Conservation (phyloP, 139 green algal genomes). For the Tetradesmus lagerheimii region DNA sequence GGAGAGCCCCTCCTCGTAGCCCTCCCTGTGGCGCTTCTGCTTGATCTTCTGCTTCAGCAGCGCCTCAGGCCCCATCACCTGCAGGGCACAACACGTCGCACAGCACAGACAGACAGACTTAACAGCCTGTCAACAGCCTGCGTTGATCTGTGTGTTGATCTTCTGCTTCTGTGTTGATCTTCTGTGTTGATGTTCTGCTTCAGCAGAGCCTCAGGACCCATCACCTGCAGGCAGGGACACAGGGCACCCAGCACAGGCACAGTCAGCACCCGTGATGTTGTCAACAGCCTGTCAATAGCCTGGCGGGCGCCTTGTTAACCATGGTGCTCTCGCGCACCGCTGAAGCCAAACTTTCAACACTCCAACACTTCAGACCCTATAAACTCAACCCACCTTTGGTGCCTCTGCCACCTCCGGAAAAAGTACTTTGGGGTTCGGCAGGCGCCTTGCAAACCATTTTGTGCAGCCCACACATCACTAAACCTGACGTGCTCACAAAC, state of each 20-base stretch:
- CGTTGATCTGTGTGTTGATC: no score
- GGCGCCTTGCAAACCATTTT: no score
- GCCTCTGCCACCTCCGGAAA: conserved; percentile 79
- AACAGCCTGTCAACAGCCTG: no score
- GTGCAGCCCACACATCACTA: conserved; percentile 84
- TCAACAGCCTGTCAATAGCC: no score
- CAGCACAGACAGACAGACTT: no score
- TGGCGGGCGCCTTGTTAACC: no score
- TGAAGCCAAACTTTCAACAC: no score
- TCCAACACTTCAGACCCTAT: no score
- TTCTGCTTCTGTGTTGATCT: no score
- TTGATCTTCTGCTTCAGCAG: conserved; percentile 86
- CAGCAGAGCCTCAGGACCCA: conserved; percentile 87
- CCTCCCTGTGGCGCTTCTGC: conserved; percentile 80
- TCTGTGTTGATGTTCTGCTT: conserved; percentile 78
- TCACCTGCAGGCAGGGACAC: conserved; percentile 37
- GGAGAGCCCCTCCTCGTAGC: conserved; percentile 96
- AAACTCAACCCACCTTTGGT: conserved; percentile 24
- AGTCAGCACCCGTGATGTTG: no score
- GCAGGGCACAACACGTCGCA: neutral
- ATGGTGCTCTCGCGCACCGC: no score
- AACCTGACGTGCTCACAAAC: neutral
- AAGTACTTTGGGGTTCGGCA: conserved; percentile 92
- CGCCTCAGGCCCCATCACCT: conserved; percentile 82
- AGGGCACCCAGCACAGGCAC: neutral